Percentiles rank a stretch among this genome's conserved stretches.
Evolutionary conservation across 129 eudicot genomes (phyloP).

Genomic region (Chrysanthemum lavandulifolium): DNA sequence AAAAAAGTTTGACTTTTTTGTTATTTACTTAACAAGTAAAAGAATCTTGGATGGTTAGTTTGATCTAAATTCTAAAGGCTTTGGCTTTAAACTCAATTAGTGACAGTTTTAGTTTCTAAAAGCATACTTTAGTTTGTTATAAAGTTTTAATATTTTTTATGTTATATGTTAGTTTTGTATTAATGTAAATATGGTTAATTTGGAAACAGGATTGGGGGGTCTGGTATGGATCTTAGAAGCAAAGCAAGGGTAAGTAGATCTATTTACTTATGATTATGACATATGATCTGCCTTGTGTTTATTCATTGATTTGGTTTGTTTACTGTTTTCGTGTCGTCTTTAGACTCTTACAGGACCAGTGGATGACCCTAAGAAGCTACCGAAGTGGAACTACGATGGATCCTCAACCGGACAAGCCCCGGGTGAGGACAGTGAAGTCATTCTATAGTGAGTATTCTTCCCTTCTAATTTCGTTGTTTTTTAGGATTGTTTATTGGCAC

Average conservation of each 20-base stretch:
- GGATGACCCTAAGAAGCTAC: constrained; percentile 66
- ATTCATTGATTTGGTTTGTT: background rate
- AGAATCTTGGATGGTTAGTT: constrained; percentile 2
- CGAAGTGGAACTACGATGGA: constrained; percentile 91
- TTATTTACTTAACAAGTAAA: constrained; percentile 12
- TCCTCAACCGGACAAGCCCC: constrained; percentile 95
- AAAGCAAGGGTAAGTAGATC: constrained; percentile 75
- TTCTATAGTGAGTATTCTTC: constrained; percentile 56
- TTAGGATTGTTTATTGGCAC: background rate
- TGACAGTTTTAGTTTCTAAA: background rate
- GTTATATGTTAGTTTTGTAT: background rate
- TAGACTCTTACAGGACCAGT: constrained; percentile 78
- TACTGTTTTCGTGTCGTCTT: background rate
- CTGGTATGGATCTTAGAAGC: constrained; percentile 87
- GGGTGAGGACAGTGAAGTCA: constrained; percentile 95
- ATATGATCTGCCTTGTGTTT: background rate
- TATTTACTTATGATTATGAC: background rate
- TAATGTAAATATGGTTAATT: constrained; percentile 20
- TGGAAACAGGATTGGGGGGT: constrained; percentile 80
- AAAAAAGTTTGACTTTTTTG: constrained; percentile 18
- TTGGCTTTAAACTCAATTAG: background rate
- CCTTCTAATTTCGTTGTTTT: background rate
- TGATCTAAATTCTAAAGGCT: background rate
- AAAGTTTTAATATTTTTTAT: too few species aligned
- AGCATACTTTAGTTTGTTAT: too few species aligned